Evolutionary conservation across 2,329 filamentous ascomycete genomes (phyloP), one percentile per base, ranked within the genome.

Genomic region (Diaporthe citriasiana): DNA sequence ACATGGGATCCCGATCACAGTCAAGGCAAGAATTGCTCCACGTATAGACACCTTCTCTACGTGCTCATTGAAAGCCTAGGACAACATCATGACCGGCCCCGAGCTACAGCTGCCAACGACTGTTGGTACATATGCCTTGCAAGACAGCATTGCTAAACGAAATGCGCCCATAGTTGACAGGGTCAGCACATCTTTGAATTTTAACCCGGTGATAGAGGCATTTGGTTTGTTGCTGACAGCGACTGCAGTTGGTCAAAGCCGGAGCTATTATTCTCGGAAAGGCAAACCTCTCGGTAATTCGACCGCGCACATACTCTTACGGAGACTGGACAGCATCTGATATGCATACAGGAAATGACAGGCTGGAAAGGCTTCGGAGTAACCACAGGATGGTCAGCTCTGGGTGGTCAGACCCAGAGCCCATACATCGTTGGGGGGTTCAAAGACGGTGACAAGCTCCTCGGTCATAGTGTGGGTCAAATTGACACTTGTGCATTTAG

Each of bases 1-100:
- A 10, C 56, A 59, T 25, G 56, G 56, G 33, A 59, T 59, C 3
- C 56, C 56, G 0, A 33, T 59, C 33, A 59, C 33, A 27, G 33
- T 59, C 33, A 59, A 59, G 56, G 56, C 33, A 10, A 59, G n/a
- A 25, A 42, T 13, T 4, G 0, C 4, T 8, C 56, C 35, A 19
- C 9, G 19, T 59, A 3, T 22, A 10, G 33, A n/a, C 2, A n/a
- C 1, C n/a, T 15, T 25, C 2, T 1, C n/a, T 6, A 40, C 2
- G 3, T 59, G 5, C 12, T 59, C 0, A 59, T 38, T 25, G 9
- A 3, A 8, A 4, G 1, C 6, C 6, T 17, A 59, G 56, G 33
- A 59, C 35, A 59, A 59, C 33, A 59, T 59, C 13, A 59, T 59
- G 56, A 59, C 33, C 1, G 56, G 56, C 13, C 56, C 56, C 5